phyloP scores from a whole-genome alignment of 331 rosid genomes.

The Rhamnella rubrinervis region DNA sequence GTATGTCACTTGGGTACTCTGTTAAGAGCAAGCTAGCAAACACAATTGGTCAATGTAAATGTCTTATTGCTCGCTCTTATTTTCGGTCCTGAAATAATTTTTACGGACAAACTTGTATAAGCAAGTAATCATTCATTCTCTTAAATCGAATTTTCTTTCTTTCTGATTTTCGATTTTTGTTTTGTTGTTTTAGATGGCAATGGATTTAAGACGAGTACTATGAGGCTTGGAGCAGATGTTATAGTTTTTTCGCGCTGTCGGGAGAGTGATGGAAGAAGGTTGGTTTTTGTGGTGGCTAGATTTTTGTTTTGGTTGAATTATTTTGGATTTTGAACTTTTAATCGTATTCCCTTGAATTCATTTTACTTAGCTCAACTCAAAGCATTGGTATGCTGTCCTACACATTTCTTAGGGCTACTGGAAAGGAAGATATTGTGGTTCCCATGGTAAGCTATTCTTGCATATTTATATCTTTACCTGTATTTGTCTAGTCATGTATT shows the following conservation, averaged over 20 bases:
- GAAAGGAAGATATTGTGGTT: slow-evolving; percentile 45
- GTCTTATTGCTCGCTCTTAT: too few species aligned
- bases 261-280: slow-evolving; percentile 27
- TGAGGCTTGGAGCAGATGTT: slow-evolving; percentile 47
- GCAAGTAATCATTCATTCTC: not conserved
- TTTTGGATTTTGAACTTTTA: not conserved
- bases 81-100: not conserved
- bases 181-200: slow-evolving; percentile 31
- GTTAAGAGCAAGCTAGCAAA: slow-evolving; percentile 38
- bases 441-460: slow-evolving; percentile 32
- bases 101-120: not conserved
- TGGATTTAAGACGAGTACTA: slow-evolving; percentile 49
- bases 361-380: slow-evolving; percentile 31
- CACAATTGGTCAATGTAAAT: slow-evolving; percentile 48
- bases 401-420: slow-evolving; percentile 33
- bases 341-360: not conserved
- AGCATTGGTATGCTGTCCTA: slow-evolving; percentile 46
- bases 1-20: slow-evolving; percentile 53
- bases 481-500: too few species aligned
- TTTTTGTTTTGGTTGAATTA: not conserved
- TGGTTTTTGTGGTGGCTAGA: not conserved
- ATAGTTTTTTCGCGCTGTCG: slow-evolving; percentile 40
- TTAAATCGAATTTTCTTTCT: not conserved
- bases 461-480: not conserved
- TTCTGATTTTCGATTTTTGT: not conserved